phyloP scores from a whole-genome alignment of 331 rosid species.

The Quercus phellos region DNA sequence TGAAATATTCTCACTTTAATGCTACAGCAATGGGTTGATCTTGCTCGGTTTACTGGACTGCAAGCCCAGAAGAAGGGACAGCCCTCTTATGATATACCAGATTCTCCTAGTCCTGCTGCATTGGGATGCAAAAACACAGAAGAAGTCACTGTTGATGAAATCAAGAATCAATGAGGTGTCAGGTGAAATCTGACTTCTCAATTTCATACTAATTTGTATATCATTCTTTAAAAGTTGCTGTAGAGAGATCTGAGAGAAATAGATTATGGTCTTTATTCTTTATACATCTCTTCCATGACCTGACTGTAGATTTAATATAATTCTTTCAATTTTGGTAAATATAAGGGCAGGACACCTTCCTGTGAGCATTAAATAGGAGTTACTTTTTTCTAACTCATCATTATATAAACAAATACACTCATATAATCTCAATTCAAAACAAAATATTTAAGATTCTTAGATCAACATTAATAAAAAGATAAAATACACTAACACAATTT shows the following conservation, averaged over 20 bases:
- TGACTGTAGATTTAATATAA: conserved; percentile 18
- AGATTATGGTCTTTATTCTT: conserved; percentile 15
- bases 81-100: conserved; percentile 33
- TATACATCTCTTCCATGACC: conserved; percentile 18
- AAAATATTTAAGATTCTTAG: too few relatives aligned
- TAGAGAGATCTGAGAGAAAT: conserved; percentile 19
- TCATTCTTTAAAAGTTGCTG: conserved; percentile 26
- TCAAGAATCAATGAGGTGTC: conserved; percentile 48
- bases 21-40: conserved; percentile 97
- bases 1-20: conserved; percentile 6
- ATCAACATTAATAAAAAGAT: too few relatives aligned
- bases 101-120: conserved; percentile 47
- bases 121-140: conserved; percentile 55
- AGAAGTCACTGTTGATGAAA: conserved; percentile 58
- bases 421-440: not conserved
- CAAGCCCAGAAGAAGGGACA: conserved; percentile 59
- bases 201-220: conserved; percentile 17
- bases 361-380: not conserved
- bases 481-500: too few relatives aligned
- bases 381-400: too few relatives aligned
- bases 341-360: not conserved
- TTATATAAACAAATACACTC: not conserved
- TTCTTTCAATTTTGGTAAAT: conserved; percentile 23
- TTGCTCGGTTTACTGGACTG: conserved; percentile 73
- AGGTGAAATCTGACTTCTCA: conserved; percentile 8